These are phyloP conservation scores for Raddia distichophylla DNA, from an alignment of 176 grass and related monocot genomes.

Conservation along the genomic window DNA sequence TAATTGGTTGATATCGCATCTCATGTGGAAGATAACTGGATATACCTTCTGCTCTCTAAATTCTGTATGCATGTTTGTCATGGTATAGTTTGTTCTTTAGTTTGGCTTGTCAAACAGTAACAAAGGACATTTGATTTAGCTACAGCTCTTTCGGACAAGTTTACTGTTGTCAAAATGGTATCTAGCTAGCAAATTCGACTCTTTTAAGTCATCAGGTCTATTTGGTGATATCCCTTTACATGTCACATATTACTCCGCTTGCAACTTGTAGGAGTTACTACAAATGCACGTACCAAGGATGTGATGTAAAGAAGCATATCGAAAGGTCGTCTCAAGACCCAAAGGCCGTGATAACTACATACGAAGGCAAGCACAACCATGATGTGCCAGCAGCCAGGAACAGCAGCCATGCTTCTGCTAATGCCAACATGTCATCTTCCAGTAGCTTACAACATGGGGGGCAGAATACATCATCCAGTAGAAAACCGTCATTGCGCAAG, in stretches of 20 bases:
- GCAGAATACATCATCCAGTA: slow-evolving; percentile 36
- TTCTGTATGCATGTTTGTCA: slow-evolving; percentile 11
- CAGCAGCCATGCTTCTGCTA: slow-evolving; percentile 56
- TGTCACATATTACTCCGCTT: slow-evolving; percentile 12
- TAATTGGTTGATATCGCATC: neutral
- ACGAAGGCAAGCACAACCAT: slow-evolving; percentile 91
- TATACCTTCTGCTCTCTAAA: neutral
- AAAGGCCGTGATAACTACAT: slow-evolving; percentile 84
- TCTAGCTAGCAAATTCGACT: neutral
- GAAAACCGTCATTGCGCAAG: neutral
- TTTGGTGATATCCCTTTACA: neutral
- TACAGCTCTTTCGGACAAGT: slow-evolving; percentile 1
- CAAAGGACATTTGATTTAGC: neutral
- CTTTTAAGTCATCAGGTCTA: slow-evolving; percentile 4
- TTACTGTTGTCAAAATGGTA: slow-evolving; percentile 22
- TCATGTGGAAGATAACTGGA: neutral
- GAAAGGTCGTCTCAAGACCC: slow-evolving; percentile 76
- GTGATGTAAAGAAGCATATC: slow-evolving; percentile 86
- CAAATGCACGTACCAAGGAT: slow-evolving; percentile 83
- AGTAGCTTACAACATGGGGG: slow-evolving; percentile 33
- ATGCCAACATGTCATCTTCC: slow-evolving; percentile 38
- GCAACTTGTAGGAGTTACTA: slow-evolving; percentile 82
- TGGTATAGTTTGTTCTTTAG: slow-evolving; percentile 1
- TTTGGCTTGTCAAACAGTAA: neutral
- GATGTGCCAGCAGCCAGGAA: slow-evolving; percentile 68